Conservation (phyloP, 345 rosid genomes). For the Gossypium thurberi region DNA sequence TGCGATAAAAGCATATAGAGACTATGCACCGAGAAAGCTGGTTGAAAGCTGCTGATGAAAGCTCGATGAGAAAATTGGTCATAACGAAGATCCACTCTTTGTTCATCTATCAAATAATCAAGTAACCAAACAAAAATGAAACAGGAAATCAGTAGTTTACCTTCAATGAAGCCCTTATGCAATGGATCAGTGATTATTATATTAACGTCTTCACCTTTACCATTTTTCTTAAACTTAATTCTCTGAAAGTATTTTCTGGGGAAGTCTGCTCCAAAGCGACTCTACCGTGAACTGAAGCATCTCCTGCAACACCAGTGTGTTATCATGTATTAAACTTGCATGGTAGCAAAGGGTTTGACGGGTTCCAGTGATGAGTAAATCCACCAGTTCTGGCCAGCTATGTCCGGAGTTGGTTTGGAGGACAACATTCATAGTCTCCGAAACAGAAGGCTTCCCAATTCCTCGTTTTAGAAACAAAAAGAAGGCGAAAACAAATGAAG, state of each 20-base stretch:
- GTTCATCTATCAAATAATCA: background rate
- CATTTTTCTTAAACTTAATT: too few relatives aligned
- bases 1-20: background rate
- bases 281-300: background rate
- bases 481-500: background rate
- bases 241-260: too few relatives aligned
- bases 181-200: too few relatives aligned
- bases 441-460: too few relatives aligned
- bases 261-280: too few relatives aligned
- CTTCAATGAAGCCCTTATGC: too few relatives aligned
- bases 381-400: background rate
- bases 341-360: background rate
- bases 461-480: background rate
- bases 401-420: background rate
- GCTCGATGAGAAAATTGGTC: slow-evolving; percentile 8
- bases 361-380: background rate
- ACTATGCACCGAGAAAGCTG: slow-evolving; percentile 3
- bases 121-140: background rate
- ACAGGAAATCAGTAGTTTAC: too few relatives aligned
- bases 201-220: too few relatives aligned
- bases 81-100: slow-evolving; percentile 5
- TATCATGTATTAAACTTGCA: too few relatives aligned
- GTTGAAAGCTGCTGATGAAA: slow-evolving; percentile 13
- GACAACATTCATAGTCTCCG: too few relatives aligned
- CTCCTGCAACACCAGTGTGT: background rate